Base-by-base conservation (phyloP, 257 asterid genomes). In the Solanum virginianum region DNA sequence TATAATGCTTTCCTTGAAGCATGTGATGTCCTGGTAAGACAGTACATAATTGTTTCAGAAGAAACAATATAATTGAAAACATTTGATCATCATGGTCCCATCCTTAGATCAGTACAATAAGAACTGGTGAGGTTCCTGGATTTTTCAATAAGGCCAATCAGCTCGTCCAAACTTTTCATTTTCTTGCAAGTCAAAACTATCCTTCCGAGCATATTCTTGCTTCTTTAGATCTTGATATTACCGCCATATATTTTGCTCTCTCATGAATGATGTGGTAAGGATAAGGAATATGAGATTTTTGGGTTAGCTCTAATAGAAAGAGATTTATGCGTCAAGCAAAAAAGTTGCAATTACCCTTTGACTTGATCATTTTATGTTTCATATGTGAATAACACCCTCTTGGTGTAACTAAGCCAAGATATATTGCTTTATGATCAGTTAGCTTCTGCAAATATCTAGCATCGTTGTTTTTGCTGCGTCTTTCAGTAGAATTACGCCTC, bases 1-100 rank as follows among this genome's bases (percentile, higher is more conserved):
- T 92, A 85, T 91, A 94, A 96, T 89, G 90, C 93, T 85, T 88
- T 90, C 81, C 92, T 96, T 62, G 87, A 90, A 93, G 99, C 98
- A 90, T 96, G 98, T 89, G 92, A 93, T 87, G 77, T 83, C 43
- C 86, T 93, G 92, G 99, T 95, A 88, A 92, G 96, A 88, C 56
- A 24, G 83, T 84, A 68, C 22, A 26, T 79, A 51, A 2, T 10
- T 79, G 13, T 53, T 79, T 79, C 2, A 17, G 29, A 24, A 18
- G 9, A 10, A 51, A 79, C 65, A 16, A 29, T 79, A 51, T 79
- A 79, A 10, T 79, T 79, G 49, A 53, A 79, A 79, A 43, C 49
- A 53, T 32, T n/a, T 26, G 16, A 79, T 79, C 65, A 79, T 79
- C 43, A 49, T 75, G 24, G 49, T 26, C 83, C 65, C 83, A 12